These are phyloP conservation scores for Microcyclospora tardicrescens DNA, from an alignment of 2,329 filamentous ascomycete species.

Conservation along the genomic window DNA sequence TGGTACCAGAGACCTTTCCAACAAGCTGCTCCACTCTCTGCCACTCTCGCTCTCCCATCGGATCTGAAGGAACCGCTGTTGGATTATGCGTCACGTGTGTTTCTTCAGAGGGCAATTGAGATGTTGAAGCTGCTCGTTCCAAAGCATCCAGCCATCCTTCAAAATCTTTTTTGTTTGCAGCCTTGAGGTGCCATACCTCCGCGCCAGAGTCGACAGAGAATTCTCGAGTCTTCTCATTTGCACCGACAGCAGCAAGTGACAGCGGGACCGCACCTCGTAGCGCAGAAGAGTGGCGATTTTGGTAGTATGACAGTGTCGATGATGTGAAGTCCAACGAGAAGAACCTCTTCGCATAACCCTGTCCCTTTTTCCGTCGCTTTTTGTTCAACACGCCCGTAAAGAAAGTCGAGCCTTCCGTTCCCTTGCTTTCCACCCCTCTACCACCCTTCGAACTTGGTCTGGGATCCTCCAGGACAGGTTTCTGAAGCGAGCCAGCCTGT, in stretches of 20 bases:
- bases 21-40: constrained; percentile 72
- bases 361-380: constrained; percentile 80
- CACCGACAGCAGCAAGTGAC: constrained; percentile 78
- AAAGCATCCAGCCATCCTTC: constrained; percentile 74
- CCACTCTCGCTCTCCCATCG: constrained; percentile 71
- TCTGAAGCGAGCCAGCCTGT: constrained; percentile 20
- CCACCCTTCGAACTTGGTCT: constrained; percentile 27
- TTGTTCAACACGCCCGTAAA: constrained; percentile 81
- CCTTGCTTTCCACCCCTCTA: constrained; percentile 18
- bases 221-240: constrained; percentile 75
- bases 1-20: constrained; percentile 70
- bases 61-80: constrained; percentile 13
- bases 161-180: constrained; percentile 73
- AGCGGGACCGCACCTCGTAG: constrained; percentile 85
- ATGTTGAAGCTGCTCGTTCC: constrained; percentile 58
- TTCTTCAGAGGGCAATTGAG: constrained; percentile 5
- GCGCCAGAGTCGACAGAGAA: constrained; percentile 95
- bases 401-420: constrained; percentile 38
- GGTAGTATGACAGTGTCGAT: constrained; percentile 91
- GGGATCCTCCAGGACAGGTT: constrained; percentile 24
- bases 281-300: constrained; percentile 84
- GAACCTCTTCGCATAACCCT: constrained; percentile 84
- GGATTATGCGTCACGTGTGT: background rate
- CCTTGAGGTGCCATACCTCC: constrained; percentile 89
- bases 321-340: constrained; percentile 94